Conservation (phyloP, 768 basidiomycete species). For the Tylopilus sp. region DNA sequence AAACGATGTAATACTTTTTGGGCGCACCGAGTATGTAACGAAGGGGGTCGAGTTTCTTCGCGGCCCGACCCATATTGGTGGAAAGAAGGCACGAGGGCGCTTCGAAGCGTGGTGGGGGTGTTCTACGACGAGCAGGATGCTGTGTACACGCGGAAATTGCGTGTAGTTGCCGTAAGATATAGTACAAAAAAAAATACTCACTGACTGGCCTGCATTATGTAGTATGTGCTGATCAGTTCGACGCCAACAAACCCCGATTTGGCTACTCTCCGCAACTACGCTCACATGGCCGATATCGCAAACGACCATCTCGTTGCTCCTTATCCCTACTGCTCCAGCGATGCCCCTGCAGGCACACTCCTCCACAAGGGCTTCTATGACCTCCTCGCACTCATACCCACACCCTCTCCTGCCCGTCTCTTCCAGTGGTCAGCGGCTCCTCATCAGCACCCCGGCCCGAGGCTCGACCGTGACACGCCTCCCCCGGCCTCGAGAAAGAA, state of each 20-base stretch:
- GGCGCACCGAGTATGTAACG: constrained; percentile 20
- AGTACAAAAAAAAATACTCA: too few relatives aligned
- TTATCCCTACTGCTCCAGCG: constrained; percentile 2
- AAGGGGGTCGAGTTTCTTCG: constrained; percentile 26
- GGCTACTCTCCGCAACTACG: too few relatives aligned
- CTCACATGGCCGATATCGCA: too few relatives aligned
- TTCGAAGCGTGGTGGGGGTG: constrained; percentile 12
- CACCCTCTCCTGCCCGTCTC: constrained; percentile 56
- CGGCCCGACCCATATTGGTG: constrained; percentile 13
- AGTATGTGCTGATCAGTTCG: too few relatives aligned
- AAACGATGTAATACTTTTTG: constrained; percentile 16
- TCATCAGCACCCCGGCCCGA: constrained; percentile 7
- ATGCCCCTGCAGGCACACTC: constrained; percentile 62
- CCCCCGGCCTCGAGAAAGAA: constrained; percentile 42
- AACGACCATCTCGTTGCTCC: too few relatives aligned
- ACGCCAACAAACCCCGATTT: too few relatives aligned
- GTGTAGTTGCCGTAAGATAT: not conserved
- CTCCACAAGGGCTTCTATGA: constrained; percentile 92
- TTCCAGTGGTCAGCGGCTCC: constrained; percentile 54
- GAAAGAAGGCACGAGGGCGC: constrained; percentile 15
- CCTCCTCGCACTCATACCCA: constrained; percentile 74
- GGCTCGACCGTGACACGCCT: not conserved
- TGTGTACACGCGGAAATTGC: not conserved
- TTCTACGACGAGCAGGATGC: not conserved
- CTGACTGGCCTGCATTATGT: too few relatives aligned